Conservation (phyloP, 2,329 filamentous ascomycete species). For the Cladophialophora bantiana region DNA sequence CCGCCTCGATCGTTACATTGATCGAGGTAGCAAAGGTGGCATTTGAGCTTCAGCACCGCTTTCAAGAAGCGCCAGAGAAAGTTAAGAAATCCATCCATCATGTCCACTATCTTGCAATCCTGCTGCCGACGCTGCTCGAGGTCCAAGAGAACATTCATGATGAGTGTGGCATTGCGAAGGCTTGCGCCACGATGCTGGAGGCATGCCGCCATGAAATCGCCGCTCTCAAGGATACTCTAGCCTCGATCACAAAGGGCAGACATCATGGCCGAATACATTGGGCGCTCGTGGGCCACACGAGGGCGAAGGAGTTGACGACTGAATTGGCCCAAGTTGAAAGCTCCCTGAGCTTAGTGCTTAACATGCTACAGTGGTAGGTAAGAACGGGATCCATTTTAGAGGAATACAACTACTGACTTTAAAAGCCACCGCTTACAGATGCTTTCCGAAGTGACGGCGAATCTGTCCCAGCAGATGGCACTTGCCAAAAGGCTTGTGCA, state of each 20-base stretch:
- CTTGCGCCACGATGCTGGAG: background rate
- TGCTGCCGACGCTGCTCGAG: background rate
- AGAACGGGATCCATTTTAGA: background rate
- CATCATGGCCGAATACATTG: background rate
- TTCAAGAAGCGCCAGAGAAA: background rate
- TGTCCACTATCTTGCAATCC: background rate
- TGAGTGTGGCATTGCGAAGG: no score
- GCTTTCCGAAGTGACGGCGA: background rate
- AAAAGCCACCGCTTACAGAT: background rate
- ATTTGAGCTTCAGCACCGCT: background rate
- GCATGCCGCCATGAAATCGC: background rate
- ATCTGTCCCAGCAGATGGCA: background rate
- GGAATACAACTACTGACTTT: background rate
- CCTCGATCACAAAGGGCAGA: background rate
- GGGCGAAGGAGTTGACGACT: background rate
- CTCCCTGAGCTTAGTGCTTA: constrained; percentile 5
- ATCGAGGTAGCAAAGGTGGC: background rate
- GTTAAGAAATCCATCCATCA: background rate
- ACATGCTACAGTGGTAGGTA: background rate
- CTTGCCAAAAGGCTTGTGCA: background rate
- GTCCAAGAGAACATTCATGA: background rate
- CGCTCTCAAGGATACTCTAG: background rate
- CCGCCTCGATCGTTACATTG: background rate
- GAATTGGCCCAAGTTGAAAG: background rate
- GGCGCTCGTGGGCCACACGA: background rate